Conservation (phyloP, 164 flowering plant species). For the Brasenia schreberi region DNA sequence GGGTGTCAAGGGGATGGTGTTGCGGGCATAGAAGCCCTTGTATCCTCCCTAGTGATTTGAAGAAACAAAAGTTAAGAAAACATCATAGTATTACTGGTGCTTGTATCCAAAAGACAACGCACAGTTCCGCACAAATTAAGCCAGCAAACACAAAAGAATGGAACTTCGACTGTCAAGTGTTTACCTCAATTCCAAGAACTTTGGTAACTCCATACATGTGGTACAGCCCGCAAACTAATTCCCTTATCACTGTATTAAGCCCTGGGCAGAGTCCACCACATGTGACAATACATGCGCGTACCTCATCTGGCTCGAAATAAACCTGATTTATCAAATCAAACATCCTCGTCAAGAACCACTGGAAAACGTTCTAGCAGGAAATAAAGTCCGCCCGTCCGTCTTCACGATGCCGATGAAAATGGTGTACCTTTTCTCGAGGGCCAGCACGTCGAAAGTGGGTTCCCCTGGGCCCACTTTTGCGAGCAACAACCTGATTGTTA, state of each 20-base stretch:
- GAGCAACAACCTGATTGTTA: conserved; percentile 50
- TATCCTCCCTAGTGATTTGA: conserved; percentile 64
- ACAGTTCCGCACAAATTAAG: no score
- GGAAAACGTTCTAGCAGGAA: background rate
- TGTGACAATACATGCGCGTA: conserved; percentile 83
- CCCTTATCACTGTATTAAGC: conserved; percentile 88
- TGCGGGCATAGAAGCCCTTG: conserved; percentile 75
- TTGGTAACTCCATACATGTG: conserved; percentile 79
- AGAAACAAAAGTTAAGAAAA: no score
- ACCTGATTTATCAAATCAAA: conserved; percentile 32
- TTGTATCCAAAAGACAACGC: no score
- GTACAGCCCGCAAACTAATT: conserved; percentile 63
- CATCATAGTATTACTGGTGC: no score
- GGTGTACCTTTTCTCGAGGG: conserved; percentile 60
- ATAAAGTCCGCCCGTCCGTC: background rate
- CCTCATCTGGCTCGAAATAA: conserved; percentile 78
- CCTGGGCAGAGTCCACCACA: conserved; percentile 99
- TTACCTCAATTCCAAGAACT: conserved; percentile 74
- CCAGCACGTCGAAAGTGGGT: conserved; percentile 84
- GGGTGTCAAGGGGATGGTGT: conserved; percentile 60
- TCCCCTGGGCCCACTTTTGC: conserved; percentile 54
- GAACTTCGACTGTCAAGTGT: background rate
- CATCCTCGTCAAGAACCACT: background rate
- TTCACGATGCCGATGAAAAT: background rate
- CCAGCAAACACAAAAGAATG: background rate